Conservation (phyloP, 306 rosid genomes). For the Senna tora region DNA sequence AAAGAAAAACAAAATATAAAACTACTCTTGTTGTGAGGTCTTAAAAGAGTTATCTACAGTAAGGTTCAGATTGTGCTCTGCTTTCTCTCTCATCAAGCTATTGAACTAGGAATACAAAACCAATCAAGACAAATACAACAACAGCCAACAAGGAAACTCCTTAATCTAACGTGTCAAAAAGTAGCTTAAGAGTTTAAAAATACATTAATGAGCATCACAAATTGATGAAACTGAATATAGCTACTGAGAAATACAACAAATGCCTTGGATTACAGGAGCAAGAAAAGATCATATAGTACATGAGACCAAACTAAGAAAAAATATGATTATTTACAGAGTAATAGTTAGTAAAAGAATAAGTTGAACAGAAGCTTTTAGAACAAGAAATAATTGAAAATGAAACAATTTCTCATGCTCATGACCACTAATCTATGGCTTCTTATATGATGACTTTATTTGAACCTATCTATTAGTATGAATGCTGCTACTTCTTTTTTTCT, state of each 20-base stretch:
- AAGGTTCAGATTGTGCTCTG: slow-evolving; percentile 3
- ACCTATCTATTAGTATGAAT: slow-evolving; percentile 8
- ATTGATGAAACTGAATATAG: background rate
- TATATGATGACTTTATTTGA: background rate
- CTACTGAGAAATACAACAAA: background rate
- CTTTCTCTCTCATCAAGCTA: background rate
- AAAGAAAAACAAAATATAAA: slow-evolving; percentile 25
- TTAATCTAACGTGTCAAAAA: background rate
- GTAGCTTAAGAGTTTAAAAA: background rate
- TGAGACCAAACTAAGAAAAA: background rate
- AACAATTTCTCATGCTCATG: background rate
- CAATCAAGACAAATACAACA: too few relatives aligned
- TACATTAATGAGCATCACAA: background rate
- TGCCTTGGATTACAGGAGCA: background rate
- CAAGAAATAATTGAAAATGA: background rate
- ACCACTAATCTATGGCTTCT: background rate
- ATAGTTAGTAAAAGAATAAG: background rate
- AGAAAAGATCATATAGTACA: background rate
- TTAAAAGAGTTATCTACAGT: background rate
- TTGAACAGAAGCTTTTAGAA: background rate
- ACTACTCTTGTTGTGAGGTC: background rate
- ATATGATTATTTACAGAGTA: background rate
- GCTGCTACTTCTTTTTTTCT: background rate
- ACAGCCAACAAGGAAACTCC: background rate
- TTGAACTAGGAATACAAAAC: background rate